Evolutionary conservation across 2,329 filamentous ascomycete genomes (phyloP).

Genomic region (Coniella vitis): DNA sequence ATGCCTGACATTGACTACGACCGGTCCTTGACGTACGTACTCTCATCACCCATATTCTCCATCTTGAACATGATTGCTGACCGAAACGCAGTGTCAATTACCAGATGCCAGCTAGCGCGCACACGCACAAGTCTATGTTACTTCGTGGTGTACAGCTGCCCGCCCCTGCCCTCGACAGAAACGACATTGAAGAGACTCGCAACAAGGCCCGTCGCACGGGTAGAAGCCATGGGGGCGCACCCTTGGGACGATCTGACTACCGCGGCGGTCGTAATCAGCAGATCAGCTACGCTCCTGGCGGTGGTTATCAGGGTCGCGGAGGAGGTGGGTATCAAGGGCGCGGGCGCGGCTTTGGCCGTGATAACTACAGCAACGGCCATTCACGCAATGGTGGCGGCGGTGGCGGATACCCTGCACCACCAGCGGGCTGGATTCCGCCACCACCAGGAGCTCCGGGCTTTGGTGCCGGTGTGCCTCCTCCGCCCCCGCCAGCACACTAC

Average conservation of each 20-base stretch:
- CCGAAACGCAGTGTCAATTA: constrained; percentile 63
- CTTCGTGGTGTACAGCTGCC: constrained; percentile 75
- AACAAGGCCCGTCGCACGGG: constrained; percentile 58
- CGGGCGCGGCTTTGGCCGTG: constrained; percentile 12
- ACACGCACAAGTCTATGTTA: constrained; percentile 89
- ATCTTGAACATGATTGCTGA: background rate
- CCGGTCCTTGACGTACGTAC: constrained; percentile 69
- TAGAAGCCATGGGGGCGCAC: constrained; percentile 64
- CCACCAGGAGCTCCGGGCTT: constrained; percentile 39
- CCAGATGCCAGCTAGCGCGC: constrained; percentile 65
- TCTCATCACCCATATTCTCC: background rate
- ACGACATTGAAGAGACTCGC: constrained; percentile 68
- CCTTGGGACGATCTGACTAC: constrained; percentile 36
- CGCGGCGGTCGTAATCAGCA: constrained; percentile 38
- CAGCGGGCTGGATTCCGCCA: constrained; percentile 34
- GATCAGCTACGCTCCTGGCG: constrained; percentile 44
- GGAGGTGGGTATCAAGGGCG: constrained; percentile 12
- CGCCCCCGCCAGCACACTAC: constrained; percentile 34
- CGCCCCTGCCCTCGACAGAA: constrained; percentile 62
- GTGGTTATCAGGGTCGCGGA: constrained; percentile 15
- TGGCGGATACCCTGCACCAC: constrained; percentile 20
- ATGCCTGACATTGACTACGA: constrained; percentile 80
- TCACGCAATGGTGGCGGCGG: constrained; percentile 10
- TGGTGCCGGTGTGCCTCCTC: constrained; percentile 36
- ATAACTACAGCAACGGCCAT: constrained; percentile 16